Percentiles rank a stretch among this genome's conserved stretches.
phyloP scores from a whole-genome alignment of 352 stramenopile genomes.

The Globisporangium emineosum region DNA sequence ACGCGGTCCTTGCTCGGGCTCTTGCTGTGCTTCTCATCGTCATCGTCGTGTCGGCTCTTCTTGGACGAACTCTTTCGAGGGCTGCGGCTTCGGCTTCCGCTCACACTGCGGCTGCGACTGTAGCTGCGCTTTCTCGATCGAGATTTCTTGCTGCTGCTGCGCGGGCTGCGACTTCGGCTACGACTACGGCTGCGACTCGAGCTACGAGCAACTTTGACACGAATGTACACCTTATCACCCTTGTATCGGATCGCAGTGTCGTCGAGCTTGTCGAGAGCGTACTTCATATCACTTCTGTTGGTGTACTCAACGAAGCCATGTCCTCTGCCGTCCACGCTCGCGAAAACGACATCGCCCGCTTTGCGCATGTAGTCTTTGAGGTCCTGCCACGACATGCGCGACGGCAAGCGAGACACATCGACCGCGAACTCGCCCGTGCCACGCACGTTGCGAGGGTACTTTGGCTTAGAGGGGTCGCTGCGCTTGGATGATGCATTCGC shows the following conservation, averaged over 20 bases:
- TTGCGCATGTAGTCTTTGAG: slow-evolving; percentile 72
- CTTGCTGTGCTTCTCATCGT: slow-evolving; percentile 22
- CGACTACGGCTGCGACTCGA: slow-evolving; percentile 35
- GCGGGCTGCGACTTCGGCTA: slow-evolving; percentile 28
- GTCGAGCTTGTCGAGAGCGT: slow-evolving; percentile 63
- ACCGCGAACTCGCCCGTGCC: slow-evolving; percentile 55
- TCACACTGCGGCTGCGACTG: slow-evolving; percentile 29
- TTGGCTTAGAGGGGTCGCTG: slow-evolving; percentile 13
- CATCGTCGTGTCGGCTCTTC: slow-evolving; percentile 14
- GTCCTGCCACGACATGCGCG: slow-evolving; percentile 58
- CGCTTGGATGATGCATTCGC: slow-evolving; percentile 36
- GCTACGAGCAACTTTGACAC: slow-evolving; percentile 32
- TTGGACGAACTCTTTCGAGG: slow-evolving; percentile 22
- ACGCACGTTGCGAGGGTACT: slow-evolving; percentile 43
- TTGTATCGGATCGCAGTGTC: slow-evolving; percentile 55
- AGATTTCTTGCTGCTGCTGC: slow-evolving; percentile 31
- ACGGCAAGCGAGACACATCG: slow-evolving; percentile 52
- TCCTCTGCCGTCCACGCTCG: slow-evolving; percentile 67
- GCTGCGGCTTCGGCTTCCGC: slow-evolving; percentile 26
- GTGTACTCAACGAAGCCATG: slow-evolving; percentile 63
- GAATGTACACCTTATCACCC: slow-evolving; percentile 48
- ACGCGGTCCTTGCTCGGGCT: slow-evolving; percentile 11
- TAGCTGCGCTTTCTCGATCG: slow-evolving; percentile 20
- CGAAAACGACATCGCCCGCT: slow-evolving; percentile 61
- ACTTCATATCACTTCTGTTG: slow-evolving; percentile 71